A percentile compares a stretch with the other conserved stretches of the same genome.
These are phyloP conservation scores for Leccinum griseonigrum DNA, from an alignment of 1,284 basidiomycete species.

Conservation along the genomic window DNA sequence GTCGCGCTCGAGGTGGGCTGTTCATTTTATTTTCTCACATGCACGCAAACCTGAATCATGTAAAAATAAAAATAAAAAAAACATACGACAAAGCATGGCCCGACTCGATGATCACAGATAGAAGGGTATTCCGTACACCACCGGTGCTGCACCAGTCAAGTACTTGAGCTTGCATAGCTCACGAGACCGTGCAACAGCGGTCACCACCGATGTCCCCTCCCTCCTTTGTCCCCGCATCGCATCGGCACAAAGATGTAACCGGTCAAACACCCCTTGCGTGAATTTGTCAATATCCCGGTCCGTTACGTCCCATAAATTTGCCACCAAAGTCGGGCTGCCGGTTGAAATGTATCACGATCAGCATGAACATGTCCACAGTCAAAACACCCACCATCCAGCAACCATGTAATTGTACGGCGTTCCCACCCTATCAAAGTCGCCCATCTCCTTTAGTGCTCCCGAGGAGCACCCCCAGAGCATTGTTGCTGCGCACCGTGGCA, in stretches of 20 bases:
- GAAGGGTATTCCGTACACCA: constrained; percentile 94
- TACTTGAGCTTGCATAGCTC: constrained; percentile 87
- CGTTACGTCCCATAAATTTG: constrained; percentile 98
- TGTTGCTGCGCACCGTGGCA: constrained; percentile 83
- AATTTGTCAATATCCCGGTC: constrained; percentile 96
- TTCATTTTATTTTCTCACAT: constrained; percentile 6
- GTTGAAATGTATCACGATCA: not conserved
- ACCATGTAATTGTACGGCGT: constrained; percentile 95
- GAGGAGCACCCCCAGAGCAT: constrained; percentile 99
- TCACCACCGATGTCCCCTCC: constrained; percentile 50
- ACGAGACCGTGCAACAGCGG: constrained; percentile 80
- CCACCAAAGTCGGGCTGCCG: constrained; percentile 83
- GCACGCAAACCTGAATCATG: not conserved
- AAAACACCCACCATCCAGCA: constrained; percentile 83
- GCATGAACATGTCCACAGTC: not conserved
- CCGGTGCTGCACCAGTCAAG: constrained; percentile 92
- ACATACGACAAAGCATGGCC: not conserved
- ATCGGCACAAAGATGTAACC: constrained; percentile 56
- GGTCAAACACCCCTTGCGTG: constrained; percentile 80
- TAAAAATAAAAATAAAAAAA: not conserved
- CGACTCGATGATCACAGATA: constrained; percentile 47
- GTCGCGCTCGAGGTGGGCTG: constrained; percentile 1
- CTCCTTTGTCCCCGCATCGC: constrained; percentile 24
- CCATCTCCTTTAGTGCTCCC: constrained; percentile 83
- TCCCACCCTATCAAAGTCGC: constrained; percentile 89